These are phyloP conservation scores for Violaceomyces palustris DNA, from an alignment of 1,284 basidiomycete species.

Conservation along the genomic window DNA sequence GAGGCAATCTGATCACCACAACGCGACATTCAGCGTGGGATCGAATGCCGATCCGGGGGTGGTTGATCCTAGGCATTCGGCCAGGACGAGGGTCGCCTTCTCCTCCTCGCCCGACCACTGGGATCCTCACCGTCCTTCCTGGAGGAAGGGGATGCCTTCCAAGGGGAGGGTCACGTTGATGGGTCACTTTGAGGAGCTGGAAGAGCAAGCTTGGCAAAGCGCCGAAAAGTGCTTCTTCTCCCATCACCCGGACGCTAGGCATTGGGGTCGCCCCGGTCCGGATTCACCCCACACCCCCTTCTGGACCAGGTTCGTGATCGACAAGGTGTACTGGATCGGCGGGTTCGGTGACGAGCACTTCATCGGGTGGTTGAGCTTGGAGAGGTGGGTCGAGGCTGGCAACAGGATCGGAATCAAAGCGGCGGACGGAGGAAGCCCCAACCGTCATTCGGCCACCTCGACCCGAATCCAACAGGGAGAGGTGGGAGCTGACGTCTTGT, in stretches of 20 bases:
- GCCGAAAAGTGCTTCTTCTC: slow-evolving; percentile 24
- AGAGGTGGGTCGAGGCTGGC: too few relatives aligned
- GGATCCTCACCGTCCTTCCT: slow-evolving; percentile 33
- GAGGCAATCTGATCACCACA: slow-evolving; percentile 16
- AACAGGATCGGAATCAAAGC: too few relatives aligned
- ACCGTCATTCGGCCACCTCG: too few relatives aligned
- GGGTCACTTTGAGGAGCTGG: slow-evolving; percentile 33
- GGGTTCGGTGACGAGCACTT: slow-evolving; percentile 51
- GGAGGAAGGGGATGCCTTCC: slow-evolving; percentile 48
- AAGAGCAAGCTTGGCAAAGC: too few relatives aligned
- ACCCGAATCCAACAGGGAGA: too few relatives aligned
- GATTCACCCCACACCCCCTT: slow-evolving; percentile 42
- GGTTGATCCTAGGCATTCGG: slow-evolving; percentile 33
- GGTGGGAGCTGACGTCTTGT: too few relatives aligned
- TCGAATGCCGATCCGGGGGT: slow-evolving; percentile 29
- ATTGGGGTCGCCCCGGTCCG: slow-evolving; percentile 38
- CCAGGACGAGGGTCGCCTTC: not conserved
- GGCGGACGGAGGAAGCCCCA: too few relatives aligned
- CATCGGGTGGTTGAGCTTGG: slow-evolving; percentile 41
- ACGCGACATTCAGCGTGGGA: slow-evolving; percentile 35
- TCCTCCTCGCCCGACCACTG: too few relatives aligned
- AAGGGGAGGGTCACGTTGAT: slow-evolving; percentile 45
- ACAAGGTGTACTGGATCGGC: slow-evolving; percentile 43
- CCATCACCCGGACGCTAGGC: slow-evolving; percentile 37
- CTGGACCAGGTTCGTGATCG: slow-evolving; percentile 40